Base-by-base conservation (phyloP, 2,329 filamentous ascomycete species). In the Aspergillus puulaauensis region DNA sequence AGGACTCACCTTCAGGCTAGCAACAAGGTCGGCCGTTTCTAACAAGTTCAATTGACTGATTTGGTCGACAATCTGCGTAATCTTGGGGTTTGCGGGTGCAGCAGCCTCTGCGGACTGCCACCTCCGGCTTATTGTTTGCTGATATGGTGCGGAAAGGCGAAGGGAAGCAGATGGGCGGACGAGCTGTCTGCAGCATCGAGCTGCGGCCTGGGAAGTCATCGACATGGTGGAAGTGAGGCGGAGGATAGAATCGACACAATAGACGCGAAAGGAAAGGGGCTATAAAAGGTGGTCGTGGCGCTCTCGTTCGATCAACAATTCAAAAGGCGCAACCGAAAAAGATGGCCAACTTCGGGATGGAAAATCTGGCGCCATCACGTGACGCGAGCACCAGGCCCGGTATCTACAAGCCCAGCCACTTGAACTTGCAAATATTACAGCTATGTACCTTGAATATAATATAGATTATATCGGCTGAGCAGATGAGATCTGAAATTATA, bases 41-140 rank as follows among this genome's bases (percentile, higher is more conserved):
- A 99, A 81, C 58, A 99, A 84, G 45, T 93, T 99, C 85, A 99
- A 89, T 85, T 95, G 88, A 80, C 93, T 96, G 78, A 99, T 99
- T 80, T 99, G 93, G 76, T 99, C 93, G 72, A 99, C 95, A 72
- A 99, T 99, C 59, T 85, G 86, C 68, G 88, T 79, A 70, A 99
- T 96, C 85, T 99, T 99, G 63, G 95, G 92, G 79, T 90, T 96
- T 61, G 81, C 77, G 68, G 84, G 75, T 57, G 81, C 78, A 23
- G 49, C 33, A 57, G 69, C 86, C 69, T 93, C 90, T 68, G 91
- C 93, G 62, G 91, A 93, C 78, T 95, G 90, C 89, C 91, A 93
- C 85, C 95, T 87, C 79, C 90, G 86, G 73, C 86, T 67, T 62
- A 73, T 66, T 63, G 68, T 73, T 66, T 73, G 69, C 63, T 71